Percentiles rank a stretch among this genome's conserved stretches.
These are phyloP conservation scores for Trichoderma atroviride DNA, from an alignment of 2,329 filamentous ascomycete genomes.

Conservation along the genomic window DNA sequence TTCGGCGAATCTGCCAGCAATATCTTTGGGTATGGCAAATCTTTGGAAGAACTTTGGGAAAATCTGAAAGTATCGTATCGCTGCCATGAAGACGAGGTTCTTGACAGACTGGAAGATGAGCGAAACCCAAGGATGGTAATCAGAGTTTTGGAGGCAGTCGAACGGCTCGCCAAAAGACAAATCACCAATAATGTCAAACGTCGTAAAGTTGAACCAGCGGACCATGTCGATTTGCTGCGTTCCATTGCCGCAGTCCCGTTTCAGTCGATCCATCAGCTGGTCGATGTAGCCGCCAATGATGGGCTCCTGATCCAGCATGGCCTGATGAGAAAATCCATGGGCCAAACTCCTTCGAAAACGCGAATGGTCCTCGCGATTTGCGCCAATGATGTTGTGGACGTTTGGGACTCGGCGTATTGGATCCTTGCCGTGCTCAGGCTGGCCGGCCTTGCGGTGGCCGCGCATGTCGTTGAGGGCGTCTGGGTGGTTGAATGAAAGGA, in stretches of 20 bases:
- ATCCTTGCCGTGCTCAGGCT: constrained; percentile 27
- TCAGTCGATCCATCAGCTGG: constrained; percentile 32
- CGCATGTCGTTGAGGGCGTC: constrained; percentile 29
- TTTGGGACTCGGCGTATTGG: background rate
- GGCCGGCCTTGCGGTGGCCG: constrained; percentile 29
- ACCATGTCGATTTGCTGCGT: constrained; percentile 32
- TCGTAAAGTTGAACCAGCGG: constrained; percentile 37
- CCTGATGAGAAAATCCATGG: constrained; percentile 37
- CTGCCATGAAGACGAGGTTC: background rate
- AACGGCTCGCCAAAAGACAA: constrained; percentile 38
- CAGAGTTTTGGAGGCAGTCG: constrained; percentile 32
- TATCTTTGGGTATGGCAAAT: background rate
- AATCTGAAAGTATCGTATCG: background rate
- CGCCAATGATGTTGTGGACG: constrained; percentile 29
- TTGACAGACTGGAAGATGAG: constrained; percentile 31
- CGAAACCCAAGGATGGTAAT: constrained; percentile 35
- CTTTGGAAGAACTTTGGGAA: background rate
- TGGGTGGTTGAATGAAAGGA: constrained; percentile 14
- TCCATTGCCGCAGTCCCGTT: constrained; percentile 26
- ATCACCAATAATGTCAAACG: constrained; percentile 39
- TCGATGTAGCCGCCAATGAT: constrained; percentile 36
- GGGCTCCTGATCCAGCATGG: constrained; percentile 39
- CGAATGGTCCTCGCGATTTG: constrained; percentile 30
- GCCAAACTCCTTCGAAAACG: constrained; percentile 33
- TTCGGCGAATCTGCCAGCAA: constrained; percentile 11